A percentile compares a stretch with the other conserved stretches of the same genome.
These are phyloP conservation scores for Colletotrichum lupini DNA, from an alignment of 2,329 filamentous ascomycete species.

Conservation along the genomic window DNA sequence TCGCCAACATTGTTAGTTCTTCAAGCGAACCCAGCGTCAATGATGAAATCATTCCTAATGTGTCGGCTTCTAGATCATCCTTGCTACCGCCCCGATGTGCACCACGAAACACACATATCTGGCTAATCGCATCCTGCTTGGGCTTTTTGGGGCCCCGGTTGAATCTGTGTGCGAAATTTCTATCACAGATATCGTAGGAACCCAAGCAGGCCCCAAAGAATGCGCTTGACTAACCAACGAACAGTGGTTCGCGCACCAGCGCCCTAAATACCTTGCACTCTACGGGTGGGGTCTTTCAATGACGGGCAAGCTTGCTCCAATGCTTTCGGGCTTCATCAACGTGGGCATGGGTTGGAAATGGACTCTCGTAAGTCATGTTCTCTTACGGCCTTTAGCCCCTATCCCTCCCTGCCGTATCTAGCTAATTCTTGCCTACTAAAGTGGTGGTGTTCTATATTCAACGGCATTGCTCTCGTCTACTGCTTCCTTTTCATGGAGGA, in stretches of 20 bases:
- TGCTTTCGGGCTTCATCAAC: constrained; percentile 57
- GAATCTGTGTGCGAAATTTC: constrained; percentile 59
- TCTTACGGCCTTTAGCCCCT: not conserved
- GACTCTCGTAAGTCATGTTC: constrained; percentile 45
- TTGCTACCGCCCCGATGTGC: constrained; percentile 42
- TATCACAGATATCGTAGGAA: constrained; percentile 51
- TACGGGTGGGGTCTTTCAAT: constrained; percentile 53
- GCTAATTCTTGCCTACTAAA: not conserved
- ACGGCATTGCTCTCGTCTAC: constrained; percentile 47
- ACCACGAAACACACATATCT: constrained; percentile 45
- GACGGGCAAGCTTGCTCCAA: constrained; percentile 56
- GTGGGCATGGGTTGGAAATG: constrained; percentile 53
- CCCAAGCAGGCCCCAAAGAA: not conserved
- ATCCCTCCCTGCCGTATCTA: not conserved
- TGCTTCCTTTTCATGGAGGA: constrained; percentile 70
- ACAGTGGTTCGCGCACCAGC: constrained; percentile 53
- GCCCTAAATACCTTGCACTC: constrained; percentile 54
- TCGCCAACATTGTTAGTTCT: constrained; percentile 42
- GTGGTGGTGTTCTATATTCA: constrained; percentile 54
- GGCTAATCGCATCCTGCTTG: constrained; percentile 55
- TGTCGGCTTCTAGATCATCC: constrained; percentile 33
- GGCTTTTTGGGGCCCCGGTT: constrained; percentile 57
- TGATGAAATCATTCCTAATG: not conserved
- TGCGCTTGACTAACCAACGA: not conserved
- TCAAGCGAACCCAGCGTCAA: accelerated